Base-by-base conservation (phyloP, 2,329 filamentous ascomycete species). In the Beauveria rudraprayagi region DNA sequence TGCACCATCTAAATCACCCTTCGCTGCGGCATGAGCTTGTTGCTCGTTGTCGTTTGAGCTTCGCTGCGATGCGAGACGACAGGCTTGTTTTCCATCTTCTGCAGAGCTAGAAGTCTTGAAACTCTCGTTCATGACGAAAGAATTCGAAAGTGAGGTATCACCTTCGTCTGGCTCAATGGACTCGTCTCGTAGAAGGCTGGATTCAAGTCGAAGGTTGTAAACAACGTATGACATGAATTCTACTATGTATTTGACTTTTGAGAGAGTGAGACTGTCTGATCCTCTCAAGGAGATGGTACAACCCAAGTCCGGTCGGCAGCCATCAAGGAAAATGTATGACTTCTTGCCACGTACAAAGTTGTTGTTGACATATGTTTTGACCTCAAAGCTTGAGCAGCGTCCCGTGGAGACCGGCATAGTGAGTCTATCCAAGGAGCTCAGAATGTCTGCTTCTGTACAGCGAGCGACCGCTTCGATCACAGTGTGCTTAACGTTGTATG, bases 141-240 rank as follows among this genome's bases (percentile, higher is more conserved):
- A 68, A 55, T 70, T 78, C 70, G 74, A 70, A 63, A 75, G 64
- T 1, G 73, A 76, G 40, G 64, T 66, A 3, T 84, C 81, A 9
- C 80, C 77, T 30, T 82, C 82, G 1, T 83, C 81, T 1, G 92
- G 92, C 64, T 92, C 84, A 17, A 96, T 89, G 67, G 91, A 96
- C 68, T 96, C 92, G 71, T 99, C 94, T 57, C 91, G 84, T 83
- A 99, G 90, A 51, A 99, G 78, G 67, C 90, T 96, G 1, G 94
- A 96, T 75, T 99, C 94, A 16, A 99, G 81, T 70, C 96, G 96
- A 58, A 99, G 80, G 68, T 97, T 99, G 75, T 99, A 99, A 14
- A 97, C 92, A 22, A 99, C 95, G 67, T 97, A 99, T 43, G 95
- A 89, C 93, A 99, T 97, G 70, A 99, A 97, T 71, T 99, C 94